phyloP scores from a whole-genome alignment of 1,284 basidiomycete genomes.

The Naganishia albida region DNA sequence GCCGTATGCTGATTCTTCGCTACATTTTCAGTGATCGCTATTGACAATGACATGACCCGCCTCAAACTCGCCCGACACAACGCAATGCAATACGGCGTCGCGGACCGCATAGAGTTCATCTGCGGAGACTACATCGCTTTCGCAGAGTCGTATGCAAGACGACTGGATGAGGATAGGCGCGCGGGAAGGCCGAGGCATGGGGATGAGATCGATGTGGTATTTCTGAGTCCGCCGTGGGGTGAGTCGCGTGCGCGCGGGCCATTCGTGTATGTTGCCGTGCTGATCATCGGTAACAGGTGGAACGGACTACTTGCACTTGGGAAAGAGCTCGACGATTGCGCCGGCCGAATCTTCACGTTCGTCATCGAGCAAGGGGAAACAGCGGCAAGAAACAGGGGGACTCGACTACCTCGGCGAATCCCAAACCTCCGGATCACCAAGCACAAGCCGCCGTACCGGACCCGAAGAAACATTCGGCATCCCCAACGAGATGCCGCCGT shows the following conservation, averaged over 20 bases:
- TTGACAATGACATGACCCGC: constrained; percentile 81
- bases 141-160: constrained; percentile 61
- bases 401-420: constrained; percentile 2
- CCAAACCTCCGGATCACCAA: constrained; percentile 42
- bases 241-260: constrained; percentile 67
- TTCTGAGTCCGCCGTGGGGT: constrained; percentile 92
- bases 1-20: not conserved
- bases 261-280: not conserved
- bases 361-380: constrained; percentile 13
- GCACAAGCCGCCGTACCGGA: constrained; percentile 29
- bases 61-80: constrained; percentile 88
- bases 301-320: constrained; percentile 45
- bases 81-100: constrained; percentile 87
- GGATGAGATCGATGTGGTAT: constrained; percentile 75
- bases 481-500: constrained; percentile 47
- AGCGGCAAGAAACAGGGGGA: constrained; percentile 12
- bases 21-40: constrained; percentile 71
- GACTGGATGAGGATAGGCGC: constrained; percentile 32
- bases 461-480: constrained; percentile 13
- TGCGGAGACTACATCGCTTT: constrained; percentile 83
- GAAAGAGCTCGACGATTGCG: constrained; percentile 16
- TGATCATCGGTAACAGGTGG: constrained; percentile 39
- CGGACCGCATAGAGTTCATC: constrained; percentile 90
- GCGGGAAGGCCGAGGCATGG: constrained; percentile 28
- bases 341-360: constrained; percentile 3